phyloP scores from a whole-genome alignment of 495 filamentous ascomycete genomes.

The Polyplosphaeria fusca region DNA sequence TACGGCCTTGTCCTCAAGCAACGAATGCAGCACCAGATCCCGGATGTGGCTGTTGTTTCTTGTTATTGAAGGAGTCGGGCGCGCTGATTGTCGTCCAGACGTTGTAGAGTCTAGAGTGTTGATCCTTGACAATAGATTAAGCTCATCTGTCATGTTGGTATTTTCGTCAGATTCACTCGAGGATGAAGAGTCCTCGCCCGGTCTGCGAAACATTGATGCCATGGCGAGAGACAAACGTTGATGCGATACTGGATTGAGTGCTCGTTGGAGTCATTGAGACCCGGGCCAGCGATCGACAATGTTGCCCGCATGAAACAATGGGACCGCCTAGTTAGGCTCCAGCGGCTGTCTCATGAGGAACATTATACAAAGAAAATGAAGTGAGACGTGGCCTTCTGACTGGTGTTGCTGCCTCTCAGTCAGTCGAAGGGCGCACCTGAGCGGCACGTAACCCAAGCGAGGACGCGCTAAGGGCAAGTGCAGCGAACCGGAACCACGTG shows the following conservation, averaged over 20 bases:
- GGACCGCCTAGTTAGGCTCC: too few relatives aligned
- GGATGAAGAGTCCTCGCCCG: slow-evolving; percentile 13
- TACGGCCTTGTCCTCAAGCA: slow-evolving; percentile 34
- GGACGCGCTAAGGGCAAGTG: neutral
- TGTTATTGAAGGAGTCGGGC: slow-evolving; percentile 2
- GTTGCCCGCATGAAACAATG: too few relatives aligned
- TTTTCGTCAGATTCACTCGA: neutral
- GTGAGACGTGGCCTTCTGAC: slow-evolving; percentile 18
- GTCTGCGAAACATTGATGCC: slow-evolving; percentile 23
- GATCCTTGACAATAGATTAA: slow-evolving; percentile 9
- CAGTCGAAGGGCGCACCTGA: neutral
- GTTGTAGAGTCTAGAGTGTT: slow-evolving; percentile 14
- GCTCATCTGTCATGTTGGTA: slow-evolving; percentile 1
- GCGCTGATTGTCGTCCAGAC: slow-evolving; percentile 4
- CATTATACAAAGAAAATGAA: slow-evolving; percentile 18
- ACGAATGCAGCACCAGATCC: slow-evolving; percentile 32
- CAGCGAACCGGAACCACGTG: neutral
- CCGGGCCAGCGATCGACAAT: too few relatives aligned
- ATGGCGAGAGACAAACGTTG: slow-evolving; percentile 12
- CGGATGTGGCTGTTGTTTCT: slow-evolving; percentile 15
- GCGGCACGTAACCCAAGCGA: neutral
- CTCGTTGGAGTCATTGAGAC: too few relatives aligned
- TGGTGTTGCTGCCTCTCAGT: slow-evolving; percentile 11
- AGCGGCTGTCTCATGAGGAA: too few relatives aligned
- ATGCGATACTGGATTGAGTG: too few relatives aligned